Evolutionary conservation across 768 basidiomycete genomes (phyloP).

Genomic region (Pulveroboletus frians): DNA sequence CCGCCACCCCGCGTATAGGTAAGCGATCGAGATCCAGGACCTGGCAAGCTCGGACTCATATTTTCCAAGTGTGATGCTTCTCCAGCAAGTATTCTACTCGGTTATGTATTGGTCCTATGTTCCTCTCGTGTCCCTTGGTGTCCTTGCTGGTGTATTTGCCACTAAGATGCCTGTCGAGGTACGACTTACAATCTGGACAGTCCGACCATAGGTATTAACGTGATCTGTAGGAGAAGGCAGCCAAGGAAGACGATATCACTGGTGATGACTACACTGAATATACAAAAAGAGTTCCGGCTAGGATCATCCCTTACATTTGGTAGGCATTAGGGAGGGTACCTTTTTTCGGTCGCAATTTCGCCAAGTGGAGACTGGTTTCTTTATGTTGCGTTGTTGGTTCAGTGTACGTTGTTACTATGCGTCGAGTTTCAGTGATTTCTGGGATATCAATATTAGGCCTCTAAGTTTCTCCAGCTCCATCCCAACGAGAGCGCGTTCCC

Average conservation of each 20-base stretch:
- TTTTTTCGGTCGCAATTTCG: neutral
- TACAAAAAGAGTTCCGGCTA: slow-evolving; percentile 26
- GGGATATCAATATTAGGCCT: slow-evolving; percentile 35
- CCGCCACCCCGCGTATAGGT: slow-evolving; percentile 36
- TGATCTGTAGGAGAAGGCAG: slow-evolving; percentile 25
- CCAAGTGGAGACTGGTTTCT: neutral
- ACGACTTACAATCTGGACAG: neutral
- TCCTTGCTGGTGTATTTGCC: slow-evolving; percentile 24
- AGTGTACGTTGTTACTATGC: slow-evolving; percentile 11
- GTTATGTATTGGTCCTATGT: slow-evolving; percentile 34
- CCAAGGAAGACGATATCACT: slow-evolving; percentile 19
- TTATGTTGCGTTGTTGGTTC: neutral
- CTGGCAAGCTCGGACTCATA: neutral
- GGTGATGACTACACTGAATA: slow-evolving; percentile 28
- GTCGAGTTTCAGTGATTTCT: slow-evolving; percentile 17
- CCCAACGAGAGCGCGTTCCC: slow-evolving; percentile 41
- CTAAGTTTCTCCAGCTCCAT: slow-evolving; percentile 39
- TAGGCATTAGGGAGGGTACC: slow-evolving; percentile 9
- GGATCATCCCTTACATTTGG: slow-evolving; percentile 30
- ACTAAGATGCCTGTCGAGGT: slow-evolving; percentile 35
- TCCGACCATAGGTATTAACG: neutral
- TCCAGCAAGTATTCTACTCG: slow-evolving; percentile 22
- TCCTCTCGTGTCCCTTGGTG: slow-evolving; percentile 26
- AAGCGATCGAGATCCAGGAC: slow-evolving; percentile 2
- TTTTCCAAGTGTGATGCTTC: slow-evolving; percentile 18